Percentiles rank a stretch among this genome's conserved stretches.
Conservation (phyloP, 176 grass and related monocot species). For the Phragmites australis region DNA sequence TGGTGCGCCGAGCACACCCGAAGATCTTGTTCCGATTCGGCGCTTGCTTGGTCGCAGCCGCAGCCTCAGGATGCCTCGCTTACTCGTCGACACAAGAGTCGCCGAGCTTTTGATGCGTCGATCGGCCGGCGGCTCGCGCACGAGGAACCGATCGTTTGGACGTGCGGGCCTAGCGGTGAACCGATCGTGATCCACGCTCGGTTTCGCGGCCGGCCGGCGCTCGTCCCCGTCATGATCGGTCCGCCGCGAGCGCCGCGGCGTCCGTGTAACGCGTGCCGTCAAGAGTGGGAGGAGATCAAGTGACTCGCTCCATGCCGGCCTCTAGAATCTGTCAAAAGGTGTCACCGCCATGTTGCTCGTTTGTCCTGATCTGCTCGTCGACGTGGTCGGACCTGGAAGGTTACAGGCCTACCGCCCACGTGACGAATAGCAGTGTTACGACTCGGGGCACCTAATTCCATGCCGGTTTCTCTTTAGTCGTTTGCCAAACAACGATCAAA, state of each 20-base stretch:
- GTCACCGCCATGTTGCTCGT: too few relatives aligned
- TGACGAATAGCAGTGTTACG: slow-evolving; percentile 4
- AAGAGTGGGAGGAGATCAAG: too few relatives aligned
- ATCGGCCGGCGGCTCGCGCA: background rate
- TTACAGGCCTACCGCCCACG: slow-evolving; percentile 6
- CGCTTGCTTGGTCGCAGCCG: background rate
- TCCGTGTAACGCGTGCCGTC: background rate
- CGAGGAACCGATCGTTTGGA: background rate
- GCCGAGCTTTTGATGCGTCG: background rate
- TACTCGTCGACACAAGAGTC: background rate
- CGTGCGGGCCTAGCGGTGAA: background rate
- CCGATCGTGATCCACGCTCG: background rate
- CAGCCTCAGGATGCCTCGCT: background rate
- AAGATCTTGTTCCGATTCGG: slow-evolving; percentile 17
- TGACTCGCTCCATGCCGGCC: background rate
- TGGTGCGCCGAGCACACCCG: slow-evolving; percentile 13
- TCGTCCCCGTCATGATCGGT: too few relatives aligned
- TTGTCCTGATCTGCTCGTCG: background rate
- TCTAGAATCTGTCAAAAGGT: background rate
- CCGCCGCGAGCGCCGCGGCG: background rate
- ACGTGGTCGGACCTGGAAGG: background rate
- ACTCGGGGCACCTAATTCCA: slow-evolving; percentile 6
- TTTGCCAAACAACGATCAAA: background rate
- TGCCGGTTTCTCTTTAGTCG: background rate
- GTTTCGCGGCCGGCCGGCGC: background rate